phyloP scores from a whole-genome alignment of 352 stramenopile species.

The Pythium grandisporangium region DNA sequence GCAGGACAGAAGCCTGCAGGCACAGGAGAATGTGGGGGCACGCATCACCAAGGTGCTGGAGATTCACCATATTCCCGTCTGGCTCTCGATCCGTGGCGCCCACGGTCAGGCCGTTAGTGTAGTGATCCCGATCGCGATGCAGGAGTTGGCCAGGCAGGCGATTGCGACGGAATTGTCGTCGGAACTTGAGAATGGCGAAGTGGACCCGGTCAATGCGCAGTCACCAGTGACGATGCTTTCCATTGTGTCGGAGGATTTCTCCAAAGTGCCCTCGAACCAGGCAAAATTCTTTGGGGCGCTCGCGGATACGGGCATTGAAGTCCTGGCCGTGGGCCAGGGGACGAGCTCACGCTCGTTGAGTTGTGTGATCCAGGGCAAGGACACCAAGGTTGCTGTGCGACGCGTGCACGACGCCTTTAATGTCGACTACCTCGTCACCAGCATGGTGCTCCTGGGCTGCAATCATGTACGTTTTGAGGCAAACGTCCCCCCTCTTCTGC shows the following conservation, averaged over 20 bases:
- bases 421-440: slow-evolving; percentile 63
- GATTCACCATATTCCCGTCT: slow-evolving; percentile 53
- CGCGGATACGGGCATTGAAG: slow-evolving; percentile 52
- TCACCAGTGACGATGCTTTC: slow-evolving; percentile 81
- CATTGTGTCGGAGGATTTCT: slow-evolving; percentile 69
- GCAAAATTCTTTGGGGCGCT: slow-evolving; percentile 76
- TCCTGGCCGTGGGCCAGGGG: slow-evolving; percentile 64
- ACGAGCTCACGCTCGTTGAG: slow-evolving; percentile 73
- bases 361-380: slow-evolving; percentile 54
- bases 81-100: slow-evolving; percentile 74
- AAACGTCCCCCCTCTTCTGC: too few relatives aligned
- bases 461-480: slow-evolving; percentile 34
- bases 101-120: slow-evolving; percentile 76
- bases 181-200: slow-evolving; percentile 62
- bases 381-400: slow-evolving; percentile 70
- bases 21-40: slow-evolving; percentile 60
- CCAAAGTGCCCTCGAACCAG: slow-evolving; percentile 58
- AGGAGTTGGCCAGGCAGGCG: slow-evolving; percentile 21
- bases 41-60: slow-evolving; percentile 68
- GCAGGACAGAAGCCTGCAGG: slow-evolving; percentile 46
- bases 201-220: slow-evolving; percentile 56
- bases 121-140: slow-evolving; percentile 37
- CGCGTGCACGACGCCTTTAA: slow-evolving; percentile 79
- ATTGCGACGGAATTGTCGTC: slow-evolving; percentile 43
- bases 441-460: slow-evolving; percentile 58